A percentile compares a stretch with the other conserved stretches of the same genome.
phyloP scores from a whole-genome alignment of 768 basidiomycete genomes.

The Russula ochroleuca region DNA sequence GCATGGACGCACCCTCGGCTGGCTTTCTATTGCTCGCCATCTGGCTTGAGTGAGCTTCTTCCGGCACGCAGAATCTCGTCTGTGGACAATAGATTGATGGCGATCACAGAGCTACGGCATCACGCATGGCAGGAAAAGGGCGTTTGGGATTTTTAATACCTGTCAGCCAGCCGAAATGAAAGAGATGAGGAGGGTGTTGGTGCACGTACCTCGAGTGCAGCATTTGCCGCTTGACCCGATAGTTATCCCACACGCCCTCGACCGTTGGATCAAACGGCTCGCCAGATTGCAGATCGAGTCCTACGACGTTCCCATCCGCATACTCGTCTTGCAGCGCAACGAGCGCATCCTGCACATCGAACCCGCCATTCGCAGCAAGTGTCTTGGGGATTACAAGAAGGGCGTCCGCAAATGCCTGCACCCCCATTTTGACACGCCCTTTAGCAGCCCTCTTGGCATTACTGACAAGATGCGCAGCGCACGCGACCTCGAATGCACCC shows the following conservation, averaged over 20 bases:
- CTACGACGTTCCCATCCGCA: conserved; percentile 89
- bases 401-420: conserved; percentile 95
- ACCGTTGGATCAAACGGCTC: conserved; percentile 95
- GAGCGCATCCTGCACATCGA: conserved; percentile 93
- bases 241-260: conserved; percentile 98
- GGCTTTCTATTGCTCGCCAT: conserved; percentile 51
- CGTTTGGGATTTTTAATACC: background rate
- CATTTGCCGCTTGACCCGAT: conserved; percentile 98
- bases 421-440: conserved; percentile 94
- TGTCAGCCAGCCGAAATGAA: conserved; percentile 29
- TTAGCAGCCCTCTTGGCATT: conserved; percentile 81
- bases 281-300: conserved; percentile 87
- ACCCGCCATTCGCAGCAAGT: conserved; percentile 91
- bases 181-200: conserved; percentile 1
- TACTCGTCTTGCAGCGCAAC: conserved; percentile 95
- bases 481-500: conserved; percentile 94
- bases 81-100: conserved; percentile 89
- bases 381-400: conserved; percentile 94
- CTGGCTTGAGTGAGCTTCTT: conserved; percentile 80
- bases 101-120: conserved; percentile 74
- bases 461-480: conserved; percentile 76
- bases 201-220: conserved; percentile 82
- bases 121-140: conserved; percentile 14
- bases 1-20: background rate
- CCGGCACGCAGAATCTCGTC: conserved; percentile 94